phyloP scores from a whole-genome alignment of 2,329 filamentous ascomycete species.

The Bertia moriformis region DNA sequence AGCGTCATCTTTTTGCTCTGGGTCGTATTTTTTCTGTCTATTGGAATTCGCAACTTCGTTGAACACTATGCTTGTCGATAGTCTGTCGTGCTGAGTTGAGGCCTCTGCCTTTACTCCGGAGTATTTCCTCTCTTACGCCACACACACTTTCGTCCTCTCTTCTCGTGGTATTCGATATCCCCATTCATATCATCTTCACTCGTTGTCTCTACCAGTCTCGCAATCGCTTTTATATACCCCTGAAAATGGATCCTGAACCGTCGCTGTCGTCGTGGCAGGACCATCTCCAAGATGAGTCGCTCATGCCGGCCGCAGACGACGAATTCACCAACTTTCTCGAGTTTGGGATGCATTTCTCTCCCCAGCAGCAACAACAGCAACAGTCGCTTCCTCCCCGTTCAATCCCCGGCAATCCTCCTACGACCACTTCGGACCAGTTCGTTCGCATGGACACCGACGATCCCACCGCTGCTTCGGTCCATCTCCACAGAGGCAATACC shows the following conservation, averaged over 20 bases:
- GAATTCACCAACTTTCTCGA: conserved; percentile 31
- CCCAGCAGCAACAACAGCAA: conserved; percentile 8
- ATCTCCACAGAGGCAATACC: background rate
- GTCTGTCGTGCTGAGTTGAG: too few species aligned
- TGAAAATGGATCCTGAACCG: too few species aligned
- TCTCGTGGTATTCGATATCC: too few species aligned
- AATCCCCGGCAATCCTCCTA: conserved; percentile 12
- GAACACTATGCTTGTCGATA: too few species aligned
- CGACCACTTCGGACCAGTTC: conserved; percentile 2
- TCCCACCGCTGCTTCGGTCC: conserved; percentile 3
- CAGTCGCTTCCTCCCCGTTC: background rate
- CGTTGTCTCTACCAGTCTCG: too few species aligned
- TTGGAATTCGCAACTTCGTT: too few species aligned
- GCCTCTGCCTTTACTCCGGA: too few species aligned
- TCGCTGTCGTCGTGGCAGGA: background rate
- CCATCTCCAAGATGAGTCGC: background rate
- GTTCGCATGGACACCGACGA: conserved; percentile 3
- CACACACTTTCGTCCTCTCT: too few species aligned
- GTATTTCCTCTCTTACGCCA: too few species aligned
- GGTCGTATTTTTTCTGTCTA: too few species aligned
- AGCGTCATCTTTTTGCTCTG: too few species aligned
- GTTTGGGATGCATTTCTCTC: conserved; percentile 24
- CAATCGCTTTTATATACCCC: background rate
- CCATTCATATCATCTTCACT: too few species aligned
- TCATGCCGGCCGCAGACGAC: conserved; percentile 10